phyloP scores from a whole-genome alignment of 2,329 filamentous ascomycete genomes.

The Microthyrium microscopicum region DNA sequence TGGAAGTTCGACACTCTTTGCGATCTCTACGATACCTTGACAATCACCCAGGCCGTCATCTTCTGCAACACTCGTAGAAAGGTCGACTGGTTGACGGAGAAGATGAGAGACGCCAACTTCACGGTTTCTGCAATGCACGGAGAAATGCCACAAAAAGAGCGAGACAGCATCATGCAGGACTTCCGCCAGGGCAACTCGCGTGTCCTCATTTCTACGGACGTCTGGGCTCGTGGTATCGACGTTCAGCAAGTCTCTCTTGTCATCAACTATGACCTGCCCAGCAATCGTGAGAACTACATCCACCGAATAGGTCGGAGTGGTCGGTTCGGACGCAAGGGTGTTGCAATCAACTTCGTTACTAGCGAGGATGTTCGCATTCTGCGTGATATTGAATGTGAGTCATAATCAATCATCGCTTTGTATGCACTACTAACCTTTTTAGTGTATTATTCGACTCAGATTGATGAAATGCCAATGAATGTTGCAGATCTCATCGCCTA shows the following conservation, averaged over 20 bases:
- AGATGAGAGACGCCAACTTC: slow-evolving; percentile 98
- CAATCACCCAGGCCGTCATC: slow-evolving; percentile 96
- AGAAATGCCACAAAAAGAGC: slow-evolving; percentile 96
- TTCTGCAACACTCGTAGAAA: slow-evolving; percentile 99
- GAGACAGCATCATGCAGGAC: slow-evolving; percentile 98
- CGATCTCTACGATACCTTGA: slow-evolving; percentile 96
- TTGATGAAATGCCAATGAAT: slow-evolving; percentile 99
- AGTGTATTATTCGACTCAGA: slow-evolving; percentile 94
- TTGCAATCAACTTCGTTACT: slow-evolving; percentile 98
- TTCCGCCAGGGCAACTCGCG: slow-evolving; percentile 93
- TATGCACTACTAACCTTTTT: slow-evolving; percentile 19
- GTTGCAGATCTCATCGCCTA: slow-evolving; percentile 18
- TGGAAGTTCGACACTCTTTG: slow-evolving; percentile 99
- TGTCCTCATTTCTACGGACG: slow-evolving; percentile 92
- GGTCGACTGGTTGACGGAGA: slow-evolving; percentile 98
- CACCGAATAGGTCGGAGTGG: slow-evolving; percentile 94
- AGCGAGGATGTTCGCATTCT: slow-evolving; percentile 95
- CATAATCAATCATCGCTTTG: neutral
- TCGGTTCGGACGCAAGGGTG: slow-evolving; percentile 92
- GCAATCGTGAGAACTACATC: slow-evolving; percentile 99
- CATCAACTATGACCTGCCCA: slow-evolving; percentile 97
- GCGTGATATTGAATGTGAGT: slow-evolving; percentile 82
- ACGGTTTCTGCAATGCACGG: slow-evolving; percentile 98
- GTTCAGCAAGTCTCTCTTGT: slow-evolving; percentile 96
- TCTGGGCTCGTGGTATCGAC: slow-evolving; percentile 96